Evolutionary conservation across 2,329 filamentous ascomycete species (phyloP).

Genomic region (Cercospora zeae-maydis): DNA sequence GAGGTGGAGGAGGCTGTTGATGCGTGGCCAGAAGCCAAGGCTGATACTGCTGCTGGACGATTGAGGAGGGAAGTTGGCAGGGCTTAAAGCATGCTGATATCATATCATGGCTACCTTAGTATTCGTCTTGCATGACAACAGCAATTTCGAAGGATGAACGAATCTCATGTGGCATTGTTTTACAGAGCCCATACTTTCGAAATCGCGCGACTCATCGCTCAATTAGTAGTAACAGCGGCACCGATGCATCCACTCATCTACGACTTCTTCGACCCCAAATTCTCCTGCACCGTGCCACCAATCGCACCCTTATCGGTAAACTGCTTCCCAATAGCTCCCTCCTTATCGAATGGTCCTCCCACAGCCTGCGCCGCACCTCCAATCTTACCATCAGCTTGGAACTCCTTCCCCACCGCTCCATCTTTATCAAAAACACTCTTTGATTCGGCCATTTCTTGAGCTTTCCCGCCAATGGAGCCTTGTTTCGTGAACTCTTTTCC

Average conservation of each 20-base stretch:
- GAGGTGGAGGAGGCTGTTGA: conserved; percentile 87
- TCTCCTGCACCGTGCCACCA: conserved; percentile 6
- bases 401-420: conserved; percentile 3
- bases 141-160: not conserved
- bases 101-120: no score
- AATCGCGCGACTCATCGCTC: not conserved
- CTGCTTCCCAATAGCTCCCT: not conserved
- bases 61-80: conserved; percentile 60
- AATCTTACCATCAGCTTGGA: conserved; percentile 6
- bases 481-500: conserved; percentile 12
- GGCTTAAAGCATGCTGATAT: conserved; percentile 10
- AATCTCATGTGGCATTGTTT: not conserved
- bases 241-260: not conserved
- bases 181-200: not conserved
- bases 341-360: not conserved
- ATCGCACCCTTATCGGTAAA: conserved; percentile 7
- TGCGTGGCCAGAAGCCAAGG: conserved; percentile 72
- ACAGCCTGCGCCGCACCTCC: not conserved
- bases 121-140: not conserved
- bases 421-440: conserved; percentile 10
- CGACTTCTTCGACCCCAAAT: conserved; percentile 1
- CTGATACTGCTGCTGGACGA: conserved; percentile 59
- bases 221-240: not conserved
- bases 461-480: conserved; percentile 13
- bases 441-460: conserved; percentile 7